Conservation (phyloP, 2,329 filamentous ascomycete species). For the Apiospora aurea region DNA sequence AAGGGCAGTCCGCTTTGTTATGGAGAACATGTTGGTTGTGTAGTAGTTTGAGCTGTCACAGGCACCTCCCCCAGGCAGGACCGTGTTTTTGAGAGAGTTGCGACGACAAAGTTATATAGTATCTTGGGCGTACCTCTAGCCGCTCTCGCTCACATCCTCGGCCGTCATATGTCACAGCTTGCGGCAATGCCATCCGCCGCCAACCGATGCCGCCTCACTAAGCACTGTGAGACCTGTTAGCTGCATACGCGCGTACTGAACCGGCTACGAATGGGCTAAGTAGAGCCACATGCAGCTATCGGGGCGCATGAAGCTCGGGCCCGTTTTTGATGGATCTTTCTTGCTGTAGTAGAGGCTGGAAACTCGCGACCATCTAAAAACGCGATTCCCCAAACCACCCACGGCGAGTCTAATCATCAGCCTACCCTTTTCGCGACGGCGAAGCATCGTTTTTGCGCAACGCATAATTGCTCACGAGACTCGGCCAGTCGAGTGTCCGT, state of each 20-base stretch:
- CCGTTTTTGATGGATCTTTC: conserved; percentile 17
- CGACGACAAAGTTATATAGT: conserved; percentile 16
- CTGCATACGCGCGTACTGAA: not conserved
- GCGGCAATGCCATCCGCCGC: conserved; percentile 15
- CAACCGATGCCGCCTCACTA: not conserved
- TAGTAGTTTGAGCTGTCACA: conserved; percentile 17
- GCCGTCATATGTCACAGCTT: conserved; percentile 17
- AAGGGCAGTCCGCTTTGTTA: conserved; percentile 37
- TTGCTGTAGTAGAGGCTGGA: conserved; percentile 12
- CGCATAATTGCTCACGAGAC: not conserved
- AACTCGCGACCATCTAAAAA: conserved; percentile 22
- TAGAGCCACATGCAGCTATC: not conserved
- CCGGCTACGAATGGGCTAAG: not conserved
- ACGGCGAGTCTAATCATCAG: conserved; percentile 17
- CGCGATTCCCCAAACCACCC: conserved; percentile 18
- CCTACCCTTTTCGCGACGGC: conserved; percentile 19
- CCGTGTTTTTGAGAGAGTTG: conserved; percentile 11
- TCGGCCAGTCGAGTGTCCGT: conserved; percentile 5
- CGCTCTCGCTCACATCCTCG: conserved; percentile 13
- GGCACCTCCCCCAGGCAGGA: conserved; percentile 3
- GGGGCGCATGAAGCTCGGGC: not conserved
- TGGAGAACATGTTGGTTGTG: conserved; percentile 39
- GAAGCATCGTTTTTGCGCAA: conserved; percentile 19
- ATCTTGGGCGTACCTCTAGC: conserved; percentile 5
- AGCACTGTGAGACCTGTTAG: not conserved